A percentile compares a stretch with the other conserved stretches of the same genome.
Conservation (phyloP, 441 rosid species). For the Oxalis stricta region DNA sequence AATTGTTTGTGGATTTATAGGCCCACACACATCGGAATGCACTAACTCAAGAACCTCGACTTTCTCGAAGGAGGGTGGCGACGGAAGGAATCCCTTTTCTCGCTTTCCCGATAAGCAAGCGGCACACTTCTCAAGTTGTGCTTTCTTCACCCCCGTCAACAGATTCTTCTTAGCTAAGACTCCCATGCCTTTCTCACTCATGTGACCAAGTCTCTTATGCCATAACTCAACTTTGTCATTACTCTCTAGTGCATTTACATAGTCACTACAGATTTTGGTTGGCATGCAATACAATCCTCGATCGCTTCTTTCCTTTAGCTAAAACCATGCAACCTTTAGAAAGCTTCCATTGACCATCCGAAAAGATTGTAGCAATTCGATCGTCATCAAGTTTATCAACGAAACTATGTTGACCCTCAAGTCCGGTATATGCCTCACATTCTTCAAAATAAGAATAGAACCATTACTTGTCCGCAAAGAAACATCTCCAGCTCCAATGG, state of each 20-base stretch:
- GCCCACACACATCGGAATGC: neutral
- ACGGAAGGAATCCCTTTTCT: constrained; percentile 2
- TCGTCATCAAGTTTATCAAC: neutral
- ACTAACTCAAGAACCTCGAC: neutral
- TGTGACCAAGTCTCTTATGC: constrained; percentile 1
- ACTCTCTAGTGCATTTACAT: neutral
- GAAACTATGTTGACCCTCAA: neutral
- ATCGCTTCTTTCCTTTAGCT: neutral
- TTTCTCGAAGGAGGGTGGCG: neutral
- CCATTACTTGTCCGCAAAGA: neutral
- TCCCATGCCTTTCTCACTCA: neutral
- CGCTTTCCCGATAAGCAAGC: neutral
- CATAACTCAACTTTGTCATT: neutral
- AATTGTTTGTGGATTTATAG: neutral
- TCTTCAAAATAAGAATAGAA: neutral
- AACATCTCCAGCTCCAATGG: neutral
- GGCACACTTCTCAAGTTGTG: neutral
- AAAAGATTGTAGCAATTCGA: neutral
- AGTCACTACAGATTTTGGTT: neutral
- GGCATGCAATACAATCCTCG: neutral
- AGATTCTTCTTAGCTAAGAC: neutral
- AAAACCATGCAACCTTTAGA: neutral
- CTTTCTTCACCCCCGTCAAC: neutral
- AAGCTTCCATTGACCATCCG: neutral
- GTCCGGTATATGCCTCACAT: neutral